Conservation (phyloP, 345 rosid genomes). For the Firmiana major region DNA sequence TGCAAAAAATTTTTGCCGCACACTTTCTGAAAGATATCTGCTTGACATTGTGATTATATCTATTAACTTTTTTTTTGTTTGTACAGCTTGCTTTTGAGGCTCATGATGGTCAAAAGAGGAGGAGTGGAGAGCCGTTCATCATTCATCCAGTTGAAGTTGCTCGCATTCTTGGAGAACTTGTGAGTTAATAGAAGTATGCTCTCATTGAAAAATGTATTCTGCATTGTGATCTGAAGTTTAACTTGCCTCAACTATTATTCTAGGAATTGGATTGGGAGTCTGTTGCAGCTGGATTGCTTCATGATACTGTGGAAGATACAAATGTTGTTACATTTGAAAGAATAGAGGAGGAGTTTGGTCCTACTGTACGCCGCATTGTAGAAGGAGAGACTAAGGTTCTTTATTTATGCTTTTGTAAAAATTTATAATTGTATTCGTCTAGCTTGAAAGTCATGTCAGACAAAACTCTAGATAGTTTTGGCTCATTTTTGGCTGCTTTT, state of each 20-base stretch:
- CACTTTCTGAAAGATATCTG: background rate
- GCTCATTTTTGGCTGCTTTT: conserved; percentile 7
- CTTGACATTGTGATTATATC: conserved; percentile 15
- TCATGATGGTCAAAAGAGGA: conserved; percentile 92
- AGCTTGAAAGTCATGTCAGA: conserved; percentile 2
- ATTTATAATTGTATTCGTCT: background rate
- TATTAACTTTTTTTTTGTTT: conserved; percentile 31
- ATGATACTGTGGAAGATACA: conserved; percentile 98
- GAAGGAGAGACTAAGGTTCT: conserved; percentile 99
- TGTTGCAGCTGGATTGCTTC: conserved; percentile 92
- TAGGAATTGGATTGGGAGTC: conserved; percentile 99
- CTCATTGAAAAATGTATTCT: conserved; percentile 6
- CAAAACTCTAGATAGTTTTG: conserved; percentile 8
- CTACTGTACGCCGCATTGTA: conserved; percentile 78
- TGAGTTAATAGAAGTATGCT: conserved; percentile 37
- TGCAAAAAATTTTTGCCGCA: background rate
- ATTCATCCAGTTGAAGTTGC: conserved; percentile 99
- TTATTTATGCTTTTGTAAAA: conserved; percentile 18
- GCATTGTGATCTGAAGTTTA: conserved; percentile 18
- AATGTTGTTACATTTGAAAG: conserved; percentile 83
- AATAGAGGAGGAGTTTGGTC: conserved; percentile 89
- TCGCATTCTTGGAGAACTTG: conserved; percentile 93
- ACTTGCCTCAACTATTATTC: conserved; percentile 24
- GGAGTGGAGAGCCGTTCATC: conserved; percentile 98
- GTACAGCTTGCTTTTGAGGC: conserved; percentile 94